Evolutionary conservation across 495 filamentous ascomycete species (phyloP), one percentile per base, ranked within the genome.

Genomic region (Talaromyces nanjingensis): DNA sequence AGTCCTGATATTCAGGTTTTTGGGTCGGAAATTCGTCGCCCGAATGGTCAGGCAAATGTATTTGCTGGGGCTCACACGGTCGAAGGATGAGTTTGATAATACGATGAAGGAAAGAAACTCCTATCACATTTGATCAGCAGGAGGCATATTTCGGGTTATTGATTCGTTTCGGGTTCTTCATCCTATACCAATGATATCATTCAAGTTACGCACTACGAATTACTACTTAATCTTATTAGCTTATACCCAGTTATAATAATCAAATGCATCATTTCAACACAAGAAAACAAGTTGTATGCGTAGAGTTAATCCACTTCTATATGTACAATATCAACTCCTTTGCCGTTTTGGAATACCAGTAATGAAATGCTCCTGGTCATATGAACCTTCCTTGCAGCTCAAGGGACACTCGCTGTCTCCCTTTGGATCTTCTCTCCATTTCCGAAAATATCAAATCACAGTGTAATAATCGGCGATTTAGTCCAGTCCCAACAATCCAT

Each of bases 261-360:
- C n/a, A 7, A 47, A 18, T 22, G n/a, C 45, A 49, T 49, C 45
- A 49, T 20, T 56, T 29, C 53, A 56, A 56, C 53, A 56, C 27
- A 56, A 22, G 53, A 25, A 56, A 56, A 56, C 6, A 56, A 27
- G 22, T 33, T 59, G 31, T 34, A 59, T 37, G 56, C 56, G 11
- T 20, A 25, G 56, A 59, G 16, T 37, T 37, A 16, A 59, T 59
- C 56, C 27, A 59, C 29, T 59, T 59, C 56, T 59, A 33, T 59
- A 59, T 59, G 31, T 59, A 37, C 31, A 59, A 59, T 25, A 34
- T 59, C 56, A 59, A 59, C 29, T 59, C 56, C 56, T 57, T 57
- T n/a, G 14, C 56, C 56, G 29, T 34, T 59, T 59, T 56, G 27
- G 14, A 25, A 56, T 25, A 29, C 22, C 24, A 6, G 0, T 20